Evolutionary conservation across 208 protist genomes (phyloP), one percentile per base, ranked within the genome.

Genomic region (Crithidia acanthocephali): DNA sequence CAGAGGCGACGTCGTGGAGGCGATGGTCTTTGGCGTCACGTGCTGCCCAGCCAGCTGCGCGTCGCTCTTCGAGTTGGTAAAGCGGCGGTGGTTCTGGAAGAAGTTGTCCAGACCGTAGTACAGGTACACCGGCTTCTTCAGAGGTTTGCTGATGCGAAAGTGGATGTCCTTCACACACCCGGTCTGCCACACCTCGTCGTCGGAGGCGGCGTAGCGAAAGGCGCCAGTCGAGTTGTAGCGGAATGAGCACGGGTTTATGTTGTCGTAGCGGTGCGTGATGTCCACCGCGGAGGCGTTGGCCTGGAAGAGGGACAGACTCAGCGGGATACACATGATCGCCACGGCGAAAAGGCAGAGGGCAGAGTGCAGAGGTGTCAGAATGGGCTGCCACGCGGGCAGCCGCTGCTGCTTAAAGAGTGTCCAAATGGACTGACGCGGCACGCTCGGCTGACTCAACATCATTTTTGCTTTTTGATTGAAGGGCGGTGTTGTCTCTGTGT

Each of bases 71-170:
- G 88, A 96, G 44, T 88, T 85, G 6, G 81, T 84, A 82, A 99
- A 99, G 23, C 94, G 79, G 13, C 98, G 83, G 73, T 99, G 98
- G 80, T 99, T 99, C 79, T 99, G 98, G 81, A 98, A 99, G 76
- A 99, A 99, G 53, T 98, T 98, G 2, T 94, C 96, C 7, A 99
- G 83, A 30, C 95, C 86, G 79, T 99, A 99, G 84, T 99, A 99
- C 40, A 99, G 64, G 75, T 98, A 99, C 22, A 99, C 82, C 9
- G 98, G 98, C 20, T 86, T 70, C 23, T 89, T 72, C 45, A 99
- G 88, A 2, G 53, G 79, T 16, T 84, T 51, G 6, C 16, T 47
- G 4, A 99, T 22, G 2, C 56, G 56, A 65, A 98, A 92, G 0
- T 2, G 45, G 0, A 95, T 79, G 11, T 82, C 42, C 7, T 80